phyloP scores from a whole-genome alignment of 1,284 basidiomycete genomes.

The Ceratobasidium sp. region DNA sequence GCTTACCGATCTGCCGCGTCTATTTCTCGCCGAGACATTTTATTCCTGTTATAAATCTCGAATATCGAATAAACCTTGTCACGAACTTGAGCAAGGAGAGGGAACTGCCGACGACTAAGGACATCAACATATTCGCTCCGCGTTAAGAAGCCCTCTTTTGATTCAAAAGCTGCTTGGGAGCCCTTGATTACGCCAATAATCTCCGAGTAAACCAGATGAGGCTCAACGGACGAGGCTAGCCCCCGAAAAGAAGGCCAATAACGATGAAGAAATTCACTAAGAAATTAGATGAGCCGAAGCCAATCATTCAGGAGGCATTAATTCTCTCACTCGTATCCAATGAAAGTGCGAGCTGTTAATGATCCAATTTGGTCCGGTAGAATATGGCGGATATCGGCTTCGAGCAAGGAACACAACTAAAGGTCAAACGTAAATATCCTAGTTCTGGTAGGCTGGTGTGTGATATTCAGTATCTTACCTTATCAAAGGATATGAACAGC shows the following conservation, averaged over 20 bases:
- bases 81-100: neutral
- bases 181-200: neutral
- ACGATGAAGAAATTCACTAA: slow-evolving; percentile 13
- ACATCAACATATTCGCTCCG: slow-evolving; percentile 18
- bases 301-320: neutral
- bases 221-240: neutral
- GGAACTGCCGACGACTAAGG: neutral
- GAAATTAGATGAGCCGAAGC: neutral
- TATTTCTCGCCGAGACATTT: neutral
- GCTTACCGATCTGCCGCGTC: neutral
- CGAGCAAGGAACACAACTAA: slow-evolving; percentile 25
- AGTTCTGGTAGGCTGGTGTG: no score
- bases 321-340: slow-evolving; percentile 24
- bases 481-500: slow-evolving; percentile 31
- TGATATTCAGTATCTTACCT: slow-evolving; percentile 7
- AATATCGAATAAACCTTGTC: slow-evolving; percentile 11
- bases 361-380: slow-evolving; percentile 35
- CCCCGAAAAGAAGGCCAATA: slow-evolving; percentile 5
- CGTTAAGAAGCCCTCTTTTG: slow-evolving; percentile 15
- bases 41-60: neutral
- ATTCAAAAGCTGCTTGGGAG: slow-evolving; percentile 23
- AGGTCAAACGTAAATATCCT: neutral
- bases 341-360: neutral
- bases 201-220: neutral
- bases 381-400: slow-evolving; percentile 40